phyloP scores from a whole-genome alignment of 1,139 yeast species.

The Pichia norvegensis region DNA sequence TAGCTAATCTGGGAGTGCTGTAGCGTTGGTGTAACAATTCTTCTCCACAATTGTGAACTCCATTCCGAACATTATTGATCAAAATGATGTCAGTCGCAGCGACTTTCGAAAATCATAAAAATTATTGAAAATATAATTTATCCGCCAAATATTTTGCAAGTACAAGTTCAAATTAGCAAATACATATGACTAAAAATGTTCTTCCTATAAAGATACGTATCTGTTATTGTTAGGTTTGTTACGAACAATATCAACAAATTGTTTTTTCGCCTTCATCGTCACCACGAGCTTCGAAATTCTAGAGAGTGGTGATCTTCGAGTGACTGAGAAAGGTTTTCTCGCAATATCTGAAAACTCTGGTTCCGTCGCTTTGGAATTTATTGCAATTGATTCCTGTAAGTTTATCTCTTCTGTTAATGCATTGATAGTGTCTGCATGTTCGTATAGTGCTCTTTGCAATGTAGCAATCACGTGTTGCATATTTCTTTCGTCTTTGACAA shows the following conservation, averaged over 20 bases:
- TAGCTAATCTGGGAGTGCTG: no score
- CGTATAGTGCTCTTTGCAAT: conserved; percentile 20
- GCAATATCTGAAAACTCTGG: background rate
- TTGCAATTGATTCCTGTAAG: background rate
- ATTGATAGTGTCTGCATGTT: conserved; percentile 15
- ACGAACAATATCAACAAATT: conserved; percentile 4
- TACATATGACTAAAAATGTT: background rate
- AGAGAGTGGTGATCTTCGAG: conserved; percentile 4
- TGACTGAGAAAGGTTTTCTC: background rate
- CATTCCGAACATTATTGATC: no score
- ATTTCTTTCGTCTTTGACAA: conserved; percentile 17
- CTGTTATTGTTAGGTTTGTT: conserved; percentile 6
- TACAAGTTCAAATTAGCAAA: no score
- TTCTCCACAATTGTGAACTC: no score
- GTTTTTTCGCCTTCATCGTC: conserved; percentile 2
- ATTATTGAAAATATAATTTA: no score
- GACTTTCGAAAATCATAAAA: background rate
- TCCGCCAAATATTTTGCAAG: no score
- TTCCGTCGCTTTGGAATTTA: background rate
- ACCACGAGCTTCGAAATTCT: conserved; percentile 5
- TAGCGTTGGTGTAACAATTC: no score
- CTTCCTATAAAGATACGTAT: conserved; percentile 3
- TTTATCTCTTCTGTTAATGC: conserved; percentile 8
- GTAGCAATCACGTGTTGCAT: conserved; percentile 19
- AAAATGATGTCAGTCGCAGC: background rate